Percentiles rank a stretch among this genome's conserved stretches.
Conservation (phyloP, 2,329 filamentous ascomycete genomes). For the Apiospora phragmitis region DNA sequence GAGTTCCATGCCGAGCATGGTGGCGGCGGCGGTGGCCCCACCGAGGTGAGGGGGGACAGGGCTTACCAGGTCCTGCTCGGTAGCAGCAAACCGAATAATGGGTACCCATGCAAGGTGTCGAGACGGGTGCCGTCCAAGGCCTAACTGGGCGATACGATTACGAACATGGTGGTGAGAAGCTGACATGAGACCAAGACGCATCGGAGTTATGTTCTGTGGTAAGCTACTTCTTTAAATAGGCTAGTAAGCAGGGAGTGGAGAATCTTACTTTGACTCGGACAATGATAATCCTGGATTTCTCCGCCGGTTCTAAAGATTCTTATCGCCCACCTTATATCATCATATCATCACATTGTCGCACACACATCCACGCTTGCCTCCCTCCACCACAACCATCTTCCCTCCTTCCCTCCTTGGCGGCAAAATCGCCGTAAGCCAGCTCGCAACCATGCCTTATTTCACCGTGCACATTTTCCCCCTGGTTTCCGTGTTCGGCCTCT, state of each 20-base stretch:
- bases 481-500: neutral
- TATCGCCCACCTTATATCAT: neutral
- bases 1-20: neutral
- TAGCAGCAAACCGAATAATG: neutral
- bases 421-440: neutral
- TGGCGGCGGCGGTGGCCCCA: neutral
- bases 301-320: neutral
- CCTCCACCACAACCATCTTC: neutral
- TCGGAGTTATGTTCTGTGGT: neutral
- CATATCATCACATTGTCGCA: neutral
- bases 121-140: neutral
- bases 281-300: neutral
- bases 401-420: neutral
- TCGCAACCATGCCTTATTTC: neutral
- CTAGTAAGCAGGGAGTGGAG: neutral
- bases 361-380: neutral
- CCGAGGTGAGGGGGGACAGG: neutral
- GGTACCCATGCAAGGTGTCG: neutral
- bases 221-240: neutral
- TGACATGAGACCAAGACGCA: neutral
- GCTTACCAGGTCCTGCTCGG: neutral
- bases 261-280: neutral
- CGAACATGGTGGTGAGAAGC: neutral
- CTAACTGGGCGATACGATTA: neutral
- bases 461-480: neutral